These are phyloP conservation scores for Fonsecaea erecta DNA, from an alignment of 2,329 filamentous ascomycete genomes.

Conservation along the genomic window DNA sequence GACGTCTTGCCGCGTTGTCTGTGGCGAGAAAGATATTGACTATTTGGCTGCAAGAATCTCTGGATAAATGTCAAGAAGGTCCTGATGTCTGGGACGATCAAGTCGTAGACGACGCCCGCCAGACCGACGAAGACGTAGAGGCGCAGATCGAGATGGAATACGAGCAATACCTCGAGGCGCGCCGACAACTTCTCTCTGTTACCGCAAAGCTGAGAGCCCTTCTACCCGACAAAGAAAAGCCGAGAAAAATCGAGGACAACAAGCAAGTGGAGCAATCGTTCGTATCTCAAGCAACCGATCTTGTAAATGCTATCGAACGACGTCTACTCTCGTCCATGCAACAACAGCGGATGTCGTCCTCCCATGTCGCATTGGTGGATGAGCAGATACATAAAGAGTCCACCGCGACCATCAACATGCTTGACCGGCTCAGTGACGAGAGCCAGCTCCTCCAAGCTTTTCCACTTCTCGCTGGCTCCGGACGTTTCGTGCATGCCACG, in stretches of 20 bases:
- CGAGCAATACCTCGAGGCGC: conserved; percentile 31
- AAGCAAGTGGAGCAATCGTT: neutral
- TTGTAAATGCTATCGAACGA: conserved; percentile 24
- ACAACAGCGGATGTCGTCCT: conserved; percentile 18
- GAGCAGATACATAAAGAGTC: conserved; percentile 25
- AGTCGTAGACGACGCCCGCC: neutral
- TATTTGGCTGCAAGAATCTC: conserved; percentile 31
- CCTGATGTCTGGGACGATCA: neutral
- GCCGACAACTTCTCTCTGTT: conserved; percentile 21
- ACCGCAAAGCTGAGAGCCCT: conserved; percentile 15
- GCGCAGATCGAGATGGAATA: conserved; percentile 27
- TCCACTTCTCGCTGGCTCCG: conserved; percentile 26
- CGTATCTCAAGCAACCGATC: neutral
- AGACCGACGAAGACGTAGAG: conserved; percentile 5
- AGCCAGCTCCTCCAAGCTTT: conserved; percentile 37
- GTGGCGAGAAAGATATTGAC: conserved; percentile 29
- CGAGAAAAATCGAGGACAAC: too few species aligned
- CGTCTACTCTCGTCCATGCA: conserved; percentile 19
- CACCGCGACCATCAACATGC: conserved; percentile 20
- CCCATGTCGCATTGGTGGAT: conserved; percentile 17
- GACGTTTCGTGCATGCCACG: conserved; percentile 23
- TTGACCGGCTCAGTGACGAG: conserved; percentile 36
- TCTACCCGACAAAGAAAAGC: neutral
- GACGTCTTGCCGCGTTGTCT: conserved; percentile 21
- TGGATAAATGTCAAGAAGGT: conserved; percentile 28